Conservation (phyloP, 306 rosid genomes). For the Lupinus albus region DNA sequence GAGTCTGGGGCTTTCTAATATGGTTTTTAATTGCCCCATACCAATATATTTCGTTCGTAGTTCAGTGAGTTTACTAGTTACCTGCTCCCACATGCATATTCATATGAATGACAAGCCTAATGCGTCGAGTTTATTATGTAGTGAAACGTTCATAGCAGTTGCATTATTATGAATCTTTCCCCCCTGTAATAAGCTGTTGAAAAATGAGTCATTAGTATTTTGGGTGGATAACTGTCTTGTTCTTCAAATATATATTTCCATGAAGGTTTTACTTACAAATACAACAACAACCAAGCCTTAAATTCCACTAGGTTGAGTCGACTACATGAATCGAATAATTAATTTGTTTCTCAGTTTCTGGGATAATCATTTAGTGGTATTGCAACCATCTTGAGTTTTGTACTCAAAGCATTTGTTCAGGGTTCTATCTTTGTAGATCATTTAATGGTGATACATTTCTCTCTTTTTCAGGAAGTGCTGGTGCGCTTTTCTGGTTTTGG, state of each 20-base stretch:
- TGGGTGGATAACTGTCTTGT: constrained; percentile 10
- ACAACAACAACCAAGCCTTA: too few species aligned
- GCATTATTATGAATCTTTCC: background rate
- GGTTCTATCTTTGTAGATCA: constrained; percentile 20
- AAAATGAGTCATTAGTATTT: background rate
- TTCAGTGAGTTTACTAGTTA: constrained; percentile 12
- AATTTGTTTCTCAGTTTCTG: constrained; percentile 25
- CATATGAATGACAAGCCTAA: constrained; percentile 3
- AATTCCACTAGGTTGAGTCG: too few species aligned
- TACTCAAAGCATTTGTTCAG: constrained; percentile 14
- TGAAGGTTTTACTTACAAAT: background rate
- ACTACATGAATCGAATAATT: too few species aligned
- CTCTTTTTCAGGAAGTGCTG: constrained; percentile 72
- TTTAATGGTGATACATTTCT: constrained; percentile 27
- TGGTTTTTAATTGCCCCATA: constrained; percentile 21
- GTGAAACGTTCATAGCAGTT: constrained; percentile 15
- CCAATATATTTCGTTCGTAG: constrained; percentile 18
- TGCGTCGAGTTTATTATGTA: background rate
- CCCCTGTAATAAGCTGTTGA: background rate
- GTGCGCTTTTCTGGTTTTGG: constrained; percentile 95
- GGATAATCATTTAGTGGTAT: constrained; percentile 4
- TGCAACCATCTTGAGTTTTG: constrained; percentile 32
- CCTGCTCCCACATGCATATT: constrained; percentile 7
- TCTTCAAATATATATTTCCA: background rate
- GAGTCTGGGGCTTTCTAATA: constrained; percentile 10